Evolutionary conservation across 495 filamentous ascomycete genomes (phyloP).

Genomic region (Paragyromitra xinjiangensis): DNA sequence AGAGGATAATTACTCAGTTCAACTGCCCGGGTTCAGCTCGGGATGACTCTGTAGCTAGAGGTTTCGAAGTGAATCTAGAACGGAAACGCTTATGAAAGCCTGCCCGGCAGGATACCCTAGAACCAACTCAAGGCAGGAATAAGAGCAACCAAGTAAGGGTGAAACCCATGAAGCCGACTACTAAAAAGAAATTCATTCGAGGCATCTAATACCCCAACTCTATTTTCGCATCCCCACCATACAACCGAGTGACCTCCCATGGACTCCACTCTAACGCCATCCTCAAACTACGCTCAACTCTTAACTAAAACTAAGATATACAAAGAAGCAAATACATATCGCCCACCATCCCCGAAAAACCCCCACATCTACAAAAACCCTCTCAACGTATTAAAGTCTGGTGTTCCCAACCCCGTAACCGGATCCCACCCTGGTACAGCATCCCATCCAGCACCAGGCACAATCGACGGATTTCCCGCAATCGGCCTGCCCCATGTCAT

Average conservation of each 20-base stretch:
- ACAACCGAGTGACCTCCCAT: slow-evolving; percentile 27
- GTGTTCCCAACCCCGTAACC: slow-evolving; percentile 63
- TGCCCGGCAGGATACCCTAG: too few species aligned
- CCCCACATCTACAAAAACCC: slow-evolving; percentile 43
- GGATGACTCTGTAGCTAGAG: too few species aligned
- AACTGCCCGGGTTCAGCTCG: too few species aligned
- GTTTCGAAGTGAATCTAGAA: too few species aligned
- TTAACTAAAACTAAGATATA: background rate
- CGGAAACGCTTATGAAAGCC: too few species aligned
- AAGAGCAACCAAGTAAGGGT: too few species aligned
- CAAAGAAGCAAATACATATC: slow-evolving; percentile 22
- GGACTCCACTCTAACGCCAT: background rate
- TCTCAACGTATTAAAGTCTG: slow-evolving; percentile 60
- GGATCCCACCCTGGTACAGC: slow-evolving; percentile 67
- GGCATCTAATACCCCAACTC: too few species aligned
- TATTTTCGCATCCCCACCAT: background rate
- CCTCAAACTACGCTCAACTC: background rate
- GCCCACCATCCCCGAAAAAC: too few species aligned
- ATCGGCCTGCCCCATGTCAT: slow-evolving; percentile 54
- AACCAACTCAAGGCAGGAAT: too few species aligned
- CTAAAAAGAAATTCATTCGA: too few species aligned
- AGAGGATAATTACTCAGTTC: too few species aligned
- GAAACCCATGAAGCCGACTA: too few species aligned
- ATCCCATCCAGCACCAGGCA: slow-evolving; percentile 70
- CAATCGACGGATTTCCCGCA: slow-evolving; percentile 45